Evolutionary conservation across 768 basidiomycete species (phyloP).

Genomic region (Pulveroboletus sp.): DNA sequence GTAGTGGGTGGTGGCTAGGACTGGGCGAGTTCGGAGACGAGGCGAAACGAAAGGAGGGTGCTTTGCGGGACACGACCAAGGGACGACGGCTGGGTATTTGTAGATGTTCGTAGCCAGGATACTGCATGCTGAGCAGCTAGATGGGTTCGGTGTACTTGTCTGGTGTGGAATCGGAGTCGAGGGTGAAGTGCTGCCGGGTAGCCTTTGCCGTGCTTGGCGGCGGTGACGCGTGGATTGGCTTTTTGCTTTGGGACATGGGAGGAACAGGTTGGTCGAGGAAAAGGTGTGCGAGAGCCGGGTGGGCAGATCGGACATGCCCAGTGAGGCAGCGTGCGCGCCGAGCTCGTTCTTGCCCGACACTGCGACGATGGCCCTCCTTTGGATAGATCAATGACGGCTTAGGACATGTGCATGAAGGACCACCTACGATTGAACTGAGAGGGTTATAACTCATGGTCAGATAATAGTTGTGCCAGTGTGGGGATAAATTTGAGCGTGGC

Average conservation of each 20-base stretch:
- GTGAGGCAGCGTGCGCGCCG: too few relatives aligned
- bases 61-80: slow-evolving; percentile 39
- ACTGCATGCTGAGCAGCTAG: slow-evolving; percentile 85
- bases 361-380: too few relatives aligned
- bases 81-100: slow-evolving; percentile 38
- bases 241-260: slow-evolving; percentile 60
- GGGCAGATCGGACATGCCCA: slow-evolving; percentile 68
- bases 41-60: slow-evolving; percentile 45
- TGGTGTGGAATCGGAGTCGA: slow-evolving; percentile 85
- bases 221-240: slow-evolving; percentile 56
- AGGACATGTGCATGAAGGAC: too few relatives aligned
- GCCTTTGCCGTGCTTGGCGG: slow-evolving; percentile 71
- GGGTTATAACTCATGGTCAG: too few relatives aligned
- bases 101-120: slow-evolving; percentile 69
- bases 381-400: too few relatives aligned
- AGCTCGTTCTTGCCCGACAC: too few relatives aligned
- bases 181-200: slow-evolving; percentile 78
- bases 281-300: slow-evolving; percentile 78
- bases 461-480: too few relatives aligned
- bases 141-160: slow-evolving; percentile 82
- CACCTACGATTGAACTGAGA: too few relatives aligned
- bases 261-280: slow-evolving; percentile 69
- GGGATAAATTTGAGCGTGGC: too few relatives aligned
- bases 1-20: slow-evolving; percentile 28
- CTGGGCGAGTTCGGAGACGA: slow-evolving; percentile 30